These are phyloP conservation scores for Neoarthrinium moseri DNA, from an alignment of 2,329 filamentous ascomycete species.

Conservation along the genomic window DNA sequence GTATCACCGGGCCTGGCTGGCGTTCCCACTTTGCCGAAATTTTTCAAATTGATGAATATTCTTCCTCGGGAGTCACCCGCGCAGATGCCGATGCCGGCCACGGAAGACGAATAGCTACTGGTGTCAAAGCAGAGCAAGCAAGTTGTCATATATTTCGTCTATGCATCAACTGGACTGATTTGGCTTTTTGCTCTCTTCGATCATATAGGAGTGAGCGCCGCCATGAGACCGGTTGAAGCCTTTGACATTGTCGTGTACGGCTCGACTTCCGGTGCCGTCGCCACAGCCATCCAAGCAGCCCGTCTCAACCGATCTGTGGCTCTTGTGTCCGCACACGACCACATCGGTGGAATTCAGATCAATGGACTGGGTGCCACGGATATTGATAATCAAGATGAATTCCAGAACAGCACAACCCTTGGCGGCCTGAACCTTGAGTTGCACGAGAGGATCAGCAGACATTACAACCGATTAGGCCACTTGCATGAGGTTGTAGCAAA, in stretches of 20 bases:
- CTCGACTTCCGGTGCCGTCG: conserved; percentile 16
- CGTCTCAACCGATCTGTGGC: conserved; percentile 13
- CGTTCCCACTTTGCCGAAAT: no score
- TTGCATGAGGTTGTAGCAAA: conserved; percentile 13
- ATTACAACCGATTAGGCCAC: conserved; percentile 14
- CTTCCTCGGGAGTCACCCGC: no score
- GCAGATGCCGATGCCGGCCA: no score
- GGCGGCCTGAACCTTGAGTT: conserved; percentile 17
- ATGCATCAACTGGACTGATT: no score
- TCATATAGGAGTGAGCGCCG: no score
- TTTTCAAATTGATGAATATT: no score
- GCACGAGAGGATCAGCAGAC: conserved; percentile 15
- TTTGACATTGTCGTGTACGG: conserved; percentile 18
- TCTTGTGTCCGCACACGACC: conserved; percentile 12
- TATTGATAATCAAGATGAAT: conserved; percentile 17
- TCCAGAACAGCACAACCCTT: conserved; percentile 14
- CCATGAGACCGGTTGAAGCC: no score
- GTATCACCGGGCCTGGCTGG: no score
- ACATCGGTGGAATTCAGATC: conserved; percentile 17
- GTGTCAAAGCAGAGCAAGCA: no score
- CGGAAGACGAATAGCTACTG: no score
- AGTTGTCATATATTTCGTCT: no score
- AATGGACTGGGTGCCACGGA: conserved; percentile 21
- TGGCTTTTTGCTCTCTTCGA: no score
- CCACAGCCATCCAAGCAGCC: conserved; percentile 15